Evolutionary conservation across 2,329 filamentous ascomycete genomes (phyloP).

Genomic region (Lasiodiplodia sp.): DNA sequence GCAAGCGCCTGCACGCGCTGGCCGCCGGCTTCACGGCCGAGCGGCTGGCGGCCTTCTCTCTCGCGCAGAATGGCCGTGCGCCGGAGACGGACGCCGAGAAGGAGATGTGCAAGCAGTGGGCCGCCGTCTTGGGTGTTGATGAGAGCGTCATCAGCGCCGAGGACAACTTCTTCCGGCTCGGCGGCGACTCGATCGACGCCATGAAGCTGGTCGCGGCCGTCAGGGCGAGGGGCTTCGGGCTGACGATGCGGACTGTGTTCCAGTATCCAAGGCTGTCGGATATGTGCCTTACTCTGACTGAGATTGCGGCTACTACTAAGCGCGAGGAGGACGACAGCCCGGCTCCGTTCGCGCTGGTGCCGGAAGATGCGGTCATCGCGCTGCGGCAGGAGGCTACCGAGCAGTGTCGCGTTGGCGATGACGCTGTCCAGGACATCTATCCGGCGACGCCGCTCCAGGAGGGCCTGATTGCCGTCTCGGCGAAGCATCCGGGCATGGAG

Average conservation of each 20-base stretch:
- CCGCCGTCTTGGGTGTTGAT: conserved; percentile 28
- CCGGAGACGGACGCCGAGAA: neutral
- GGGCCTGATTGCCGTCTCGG: conserved; percentile 61
- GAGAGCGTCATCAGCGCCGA: conserved; percentile 40
- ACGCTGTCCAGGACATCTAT: conserved; percentile 58
- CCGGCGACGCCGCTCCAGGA: conserved; percentile 64
- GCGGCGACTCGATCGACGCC: conserved; percentile 46
- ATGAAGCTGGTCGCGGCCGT: conserved; percentile 1
- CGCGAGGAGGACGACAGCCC: neutral
- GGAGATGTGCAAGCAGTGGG: neutral
- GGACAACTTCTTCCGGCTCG: conserved; percentile 50
- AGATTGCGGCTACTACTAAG: neutral
- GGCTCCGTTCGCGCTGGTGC: neutral
- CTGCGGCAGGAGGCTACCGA: conserved; percentile 19
- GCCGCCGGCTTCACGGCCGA: conserved; percentile 31
- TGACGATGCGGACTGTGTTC: neutral
- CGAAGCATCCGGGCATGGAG: conserved; percentile 60
- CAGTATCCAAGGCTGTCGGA: neutral
- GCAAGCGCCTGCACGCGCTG: conserved; percentile 38
- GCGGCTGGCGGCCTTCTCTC: neutral
- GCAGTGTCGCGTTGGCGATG: conserved; percentile 19
- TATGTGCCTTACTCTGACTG: neutral
- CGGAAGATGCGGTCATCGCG: neutral
- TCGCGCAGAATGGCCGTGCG: neutral
- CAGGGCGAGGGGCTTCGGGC: neutral